A percentile compares a stretch with the other conserved stretches of the same genome.
These are phyloP conservation scores for Aspergillus puulaauensis DNA, from an alignment of 2,329 filamentous ascomycete genomes.

Conservation along the genomic window DNA sequence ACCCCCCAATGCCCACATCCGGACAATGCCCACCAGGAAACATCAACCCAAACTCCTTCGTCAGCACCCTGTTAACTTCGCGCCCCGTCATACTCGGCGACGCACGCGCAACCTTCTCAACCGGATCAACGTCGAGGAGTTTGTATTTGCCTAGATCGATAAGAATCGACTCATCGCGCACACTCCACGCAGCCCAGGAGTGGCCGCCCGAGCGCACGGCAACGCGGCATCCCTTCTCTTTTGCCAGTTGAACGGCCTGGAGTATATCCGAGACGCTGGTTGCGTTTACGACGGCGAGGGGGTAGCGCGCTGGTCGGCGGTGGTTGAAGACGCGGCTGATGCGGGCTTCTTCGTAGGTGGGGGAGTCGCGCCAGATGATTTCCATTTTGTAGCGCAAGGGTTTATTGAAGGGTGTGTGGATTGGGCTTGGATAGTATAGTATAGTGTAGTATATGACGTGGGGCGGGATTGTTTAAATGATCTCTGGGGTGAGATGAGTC, in stretches of 20 bases:
- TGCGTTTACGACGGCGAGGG: slow-evolving; percentile 44
- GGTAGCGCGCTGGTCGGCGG: slow-evolving; percentile 41
- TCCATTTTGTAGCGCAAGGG: slow-evolving; percentile 14
- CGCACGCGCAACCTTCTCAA: slow-evolving; percentile 39
- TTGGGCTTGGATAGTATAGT: no score
- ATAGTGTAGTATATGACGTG: no score
- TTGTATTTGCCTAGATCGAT: slow-evolving; percentile 44
- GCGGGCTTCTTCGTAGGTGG: slow-evolving; percentile 39
- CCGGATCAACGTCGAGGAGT: slow-evolving; percentile 41
- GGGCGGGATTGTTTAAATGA: no score
- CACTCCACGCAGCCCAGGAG: slow-evolving; percentile 50
- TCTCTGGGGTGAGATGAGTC: no score
- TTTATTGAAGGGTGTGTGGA: no score
- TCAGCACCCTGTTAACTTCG: slow-evolving; percentile 23
- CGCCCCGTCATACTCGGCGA: slow-evolving; percentile 51
- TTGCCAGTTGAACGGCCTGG: slow-evolving; percentile 41
- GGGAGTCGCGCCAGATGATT: slow-evolving; percentile 23
- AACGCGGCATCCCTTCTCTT: slow-evolving; percentile 34
- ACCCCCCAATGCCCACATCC: slow-evolving; percentile 58
- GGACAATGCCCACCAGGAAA: slow-evolving; percentile 58
- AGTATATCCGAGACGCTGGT: slow-evolving; percentile 36
- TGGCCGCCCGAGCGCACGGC: slow-evolving; percentile 53
- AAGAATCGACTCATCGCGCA: slow-evolving; percentile 48
- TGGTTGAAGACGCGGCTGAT: slow-evolving; percentile 49
- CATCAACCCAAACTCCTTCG: slow-evolving; percentile 38